Base-by-base conservation (phyloP, 345 rosid genomes). In the Dipteronia dyeriana region DNA sequence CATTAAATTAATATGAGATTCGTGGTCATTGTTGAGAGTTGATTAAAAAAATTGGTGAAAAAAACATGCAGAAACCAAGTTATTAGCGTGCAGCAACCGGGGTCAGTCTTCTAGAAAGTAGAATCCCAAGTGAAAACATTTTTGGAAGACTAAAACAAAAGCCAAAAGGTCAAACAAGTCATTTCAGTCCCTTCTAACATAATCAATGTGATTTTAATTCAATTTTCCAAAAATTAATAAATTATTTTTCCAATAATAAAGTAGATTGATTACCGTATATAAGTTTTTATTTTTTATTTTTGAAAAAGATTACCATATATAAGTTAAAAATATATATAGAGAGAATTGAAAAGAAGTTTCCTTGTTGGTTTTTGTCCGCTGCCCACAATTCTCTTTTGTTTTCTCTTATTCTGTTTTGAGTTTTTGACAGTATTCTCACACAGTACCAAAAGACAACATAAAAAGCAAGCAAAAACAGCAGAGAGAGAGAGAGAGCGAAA, bases 391-490 rank as follows among this genome's bases (percentile, higher is more conserved):
- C 34, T 23, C 38, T 43, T 16, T 41, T 63, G 17, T 61, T 25
- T 7, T 23, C 43, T 67, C 12, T 22, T 45, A 57, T 71, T 73
- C 67, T 51, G 19, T 31, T 49, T 53, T n/a, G 63, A 20, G 63
- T 16, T 11, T 38, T 51, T 72, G 84, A 31, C 80, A 72, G 78
- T 53, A 65, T 57, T 79, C 70, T 79, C 41, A 34, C 7, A 39
- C 64, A 51, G 66, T 66, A 53, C 38, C 76, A 54, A 61, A 69
- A 69, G 53, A 63, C 77, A 59, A 57, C 84, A 66, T 60, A 77
- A 45, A 72, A 81, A 74, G 74, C 68, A 81, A 81, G 71, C 87
- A 38, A 41, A 79, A 70, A 71, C 76, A 70, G 45, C 70, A 22
- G 56, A 54, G n/a, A 73, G 23, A 75, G 70, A 68, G 43, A 6